Conservation (phyloP, 441 rosid species). For the Erodium moschatum region DNA sequence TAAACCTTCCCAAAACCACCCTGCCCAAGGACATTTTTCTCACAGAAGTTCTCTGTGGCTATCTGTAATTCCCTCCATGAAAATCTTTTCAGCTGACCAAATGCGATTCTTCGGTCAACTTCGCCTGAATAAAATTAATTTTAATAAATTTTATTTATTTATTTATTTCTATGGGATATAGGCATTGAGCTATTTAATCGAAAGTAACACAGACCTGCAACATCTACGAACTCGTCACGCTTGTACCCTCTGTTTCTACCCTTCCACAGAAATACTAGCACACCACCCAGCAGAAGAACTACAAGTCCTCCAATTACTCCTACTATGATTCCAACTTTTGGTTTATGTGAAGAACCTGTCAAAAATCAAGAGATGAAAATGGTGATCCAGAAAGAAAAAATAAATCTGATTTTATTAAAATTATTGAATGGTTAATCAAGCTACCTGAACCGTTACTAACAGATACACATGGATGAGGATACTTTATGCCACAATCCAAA, state of each 20-base stretch:
- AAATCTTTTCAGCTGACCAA: conserved; percentile 23
- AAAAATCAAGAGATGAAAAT: conserved; percentile 4
- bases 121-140: conserved; percentile 42
- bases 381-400: no score
- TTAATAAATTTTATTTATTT: no score
- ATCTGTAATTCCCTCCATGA: conserved; percentile 88
- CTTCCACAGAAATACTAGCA: conserved; percentile 49
- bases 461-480: conserved; percentile 47
- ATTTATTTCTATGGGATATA: no score
- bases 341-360: conserved; percentile 56
- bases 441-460: conserved; percentile 47
- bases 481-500: conserved; percentile 50
- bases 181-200: neutral
- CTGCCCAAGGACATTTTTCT: conserved; percentile 81
- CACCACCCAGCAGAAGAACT: conserved; percentile 44
- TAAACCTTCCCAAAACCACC: conserved; percentile 96
- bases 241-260: conserved; percentile 53
- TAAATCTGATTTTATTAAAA: no score
- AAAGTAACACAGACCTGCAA: conserved; percentile 49
- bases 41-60: conserved; percentile 78
- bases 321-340: conserved; percentile 60
- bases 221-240: conserved; percentile 79
- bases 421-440: neutral
- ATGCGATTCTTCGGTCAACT: conserved; percentile 84
- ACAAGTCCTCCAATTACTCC: conserved; percentile 62